phyloP scores from a whole-genome alignment of 2,329 filamentous ascomycete species.

The Talaromyces sp. region DNA sequence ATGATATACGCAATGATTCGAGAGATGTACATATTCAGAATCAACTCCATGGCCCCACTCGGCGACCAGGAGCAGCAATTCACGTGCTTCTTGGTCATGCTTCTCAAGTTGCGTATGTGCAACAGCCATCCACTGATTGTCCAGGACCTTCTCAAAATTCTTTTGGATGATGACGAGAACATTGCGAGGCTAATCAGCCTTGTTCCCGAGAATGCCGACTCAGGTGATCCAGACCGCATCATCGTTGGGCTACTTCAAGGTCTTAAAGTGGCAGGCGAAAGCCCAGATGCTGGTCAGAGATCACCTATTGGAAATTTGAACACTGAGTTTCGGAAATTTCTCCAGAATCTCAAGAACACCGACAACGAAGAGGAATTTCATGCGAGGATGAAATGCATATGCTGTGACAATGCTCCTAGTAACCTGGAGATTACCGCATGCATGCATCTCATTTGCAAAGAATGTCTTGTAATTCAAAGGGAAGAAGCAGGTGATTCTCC shows the following conservation, averaged over 20 bases:
- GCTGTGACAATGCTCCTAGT: not conserved
- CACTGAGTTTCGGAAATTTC: not conserved
- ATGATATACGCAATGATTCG: conserved; percentile 3
- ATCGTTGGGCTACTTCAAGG: not conserved
- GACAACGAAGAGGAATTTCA: not conserved
- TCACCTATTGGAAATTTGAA: not conserved
- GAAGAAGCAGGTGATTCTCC: not conserved
- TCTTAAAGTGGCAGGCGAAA: not conserved
- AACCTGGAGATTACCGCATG: not conserved
- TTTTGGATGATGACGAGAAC: not conserved
- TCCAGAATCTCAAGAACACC: not conserved
- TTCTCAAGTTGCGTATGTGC: conserved; percentile 5
- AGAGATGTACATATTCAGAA: not conserved
- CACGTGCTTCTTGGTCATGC: conserved; percentile 7
- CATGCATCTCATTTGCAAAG: conserved; percentile 6
- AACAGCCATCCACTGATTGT: conserved; percentile 7
- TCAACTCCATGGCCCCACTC: not conserved
- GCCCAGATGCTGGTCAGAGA: not conserved
- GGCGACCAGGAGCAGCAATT: not conserved
- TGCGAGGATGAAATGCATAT: not conserved
- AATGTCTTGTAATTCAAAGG: not conserved
- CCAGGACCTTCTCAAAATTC: conserved; percentile 2
- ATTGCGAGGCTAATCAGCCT: not conserved
- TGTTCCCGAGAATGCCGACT: not conserved
- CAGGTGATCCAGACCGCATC: not conserved